Evolutionary conservation across 352 stramenopile species (phyloP).

Genomic region (Phytophthora podocarpi): DNA sequence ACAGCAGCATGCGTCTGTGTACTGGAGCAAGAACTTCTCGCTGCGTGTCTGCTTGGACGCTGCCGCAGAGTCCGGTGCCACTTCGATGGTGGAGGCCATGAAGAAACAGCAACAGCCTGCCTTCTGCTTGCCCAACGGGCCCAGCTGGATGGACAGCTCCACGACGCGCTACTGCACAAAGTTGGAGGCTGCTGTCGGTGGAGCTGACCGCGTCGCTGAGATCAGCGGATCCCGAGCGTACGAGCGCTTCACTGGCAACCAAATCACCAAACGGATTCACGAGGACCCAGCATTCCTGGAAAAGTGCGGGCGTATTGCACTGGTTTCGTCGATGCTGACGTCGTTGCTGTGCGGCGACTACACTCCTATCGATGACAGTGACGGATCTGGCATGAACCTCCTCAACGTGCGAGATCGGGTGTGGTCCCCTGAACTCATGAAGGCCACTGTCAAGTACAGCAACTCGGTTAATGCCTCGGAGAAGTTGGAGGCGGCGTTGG

Average conservation of each 20-base stretch:
- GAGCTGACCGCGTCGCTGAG: constrained; percentile 55
- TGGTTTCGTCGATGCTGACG: constrained; percentile 79
- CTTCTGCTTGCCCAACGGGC: constrained; percentile 68
- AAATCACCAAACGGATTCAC: constrained; percentile 68
- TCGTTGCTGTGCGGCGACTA: constrained; percentile 73
- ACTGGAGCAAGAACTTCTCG: constrained; percentile 66
- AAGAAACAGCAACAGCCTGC: constrained; percentile 29
- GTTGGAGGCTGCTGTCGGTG: constrained; percentile 65
- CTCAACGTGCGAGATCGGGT: constrained; percentile 63
- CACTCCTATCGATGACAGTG: constrained; percentile 75
- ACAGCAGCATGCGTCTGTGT: constrained; percentile 85
- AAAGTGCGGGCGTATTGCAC: constrained; percentile 48
- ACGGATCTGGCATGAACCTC: constrained; percentile 87
- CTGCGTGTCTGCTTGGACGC: constrained; percentile 40
- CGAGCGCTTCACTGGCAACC: constrained; percentile 82
- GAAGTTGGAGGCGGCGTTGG: constrained; percentile 38
- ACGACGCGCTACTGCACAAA: constrained; percentile 61
- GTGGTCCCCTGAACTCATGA: constrained; percentile 61
- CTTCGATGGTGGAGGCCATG: constrained; percentile 31
- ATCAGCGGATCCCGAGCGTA: constrained; percentile 85
- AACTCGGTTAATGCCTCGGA: constrained; percentile 17
- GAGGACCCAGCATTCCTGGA: constrained; percentile 54
- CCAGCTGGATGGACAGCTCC: constrained; percentile 88
- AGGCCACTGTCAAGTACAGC: constrained; percentile 40
- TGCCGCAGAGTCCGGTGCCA: constrained; percentile 14